Conservation (phyloP, 305 asterid genomes). For the Plantago lanceolata region DNA sequence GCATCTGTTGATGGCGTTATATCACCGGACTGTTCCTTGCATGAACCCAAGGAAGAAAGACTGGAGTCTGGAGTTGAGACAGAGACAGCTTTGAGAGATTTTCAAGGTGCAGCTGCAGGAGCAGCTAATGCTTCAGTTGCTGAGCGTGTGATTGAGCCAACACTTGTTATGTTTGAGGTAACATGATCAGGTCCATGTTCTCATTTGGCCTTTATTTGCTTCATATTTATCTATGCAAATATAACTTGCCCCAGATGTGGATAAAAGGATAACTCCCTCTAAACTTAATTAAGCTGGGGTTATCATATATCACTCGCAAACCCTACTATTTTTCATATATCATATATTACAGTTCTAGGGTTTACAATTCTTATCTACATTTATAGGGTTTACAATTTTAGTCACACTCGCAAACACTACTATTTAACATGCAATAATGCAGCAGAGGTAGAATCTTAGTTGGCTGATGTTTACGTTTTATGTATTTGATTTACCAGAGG, state of each 20-base stretch:
- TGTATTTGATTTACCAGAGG: constrained; percentile 14
- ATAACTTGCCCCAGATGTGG: background rate
- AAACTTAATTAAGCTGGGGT: constrained; percentile 40
- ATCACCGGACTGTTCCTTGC: constrained; percentile 49
- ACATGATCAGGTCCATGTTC: constrained; percentile 20
- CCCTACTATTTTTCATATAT: too few relatives aligned
- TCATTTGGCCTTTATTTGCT: constrained; percentile 14
- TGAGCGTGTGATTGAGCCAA: constrained; percentile 90
- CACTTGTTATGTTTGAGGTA: constrained; percentile 99
- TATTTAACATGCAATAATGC: constrained; percentile 1
- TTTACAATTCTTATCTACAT: too few relatives aligned
- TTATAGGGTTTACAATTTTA: too few relatives aligned
- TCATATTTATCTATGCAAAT: constrained; percentile 5
- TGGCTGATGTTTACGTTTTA: background rate
- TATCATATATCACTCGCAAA: constrained; percentile 79
- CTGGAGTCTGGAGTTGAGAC: constrained; percentile 47
- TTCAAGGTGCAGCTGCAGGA: constrained; percentile 62
- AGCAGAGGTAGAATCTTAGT: background rate
- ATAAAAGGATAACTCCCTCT: background rate
- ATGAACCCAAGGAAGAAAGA: constrained; percentile 60
- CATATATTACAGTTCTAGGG: too few relatives aligned
- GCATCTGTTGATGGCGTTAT: constrained; percentile 58
- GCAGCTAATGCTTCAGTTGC: constrained; percentile 83
- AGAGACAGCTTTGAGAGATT: constrained; percentile 52
- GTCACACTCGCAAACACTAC: too few relatives aligned